phyloP scores from a whole-genome alignment of 441 rosid species.

The Erodium texanum region DNA sequence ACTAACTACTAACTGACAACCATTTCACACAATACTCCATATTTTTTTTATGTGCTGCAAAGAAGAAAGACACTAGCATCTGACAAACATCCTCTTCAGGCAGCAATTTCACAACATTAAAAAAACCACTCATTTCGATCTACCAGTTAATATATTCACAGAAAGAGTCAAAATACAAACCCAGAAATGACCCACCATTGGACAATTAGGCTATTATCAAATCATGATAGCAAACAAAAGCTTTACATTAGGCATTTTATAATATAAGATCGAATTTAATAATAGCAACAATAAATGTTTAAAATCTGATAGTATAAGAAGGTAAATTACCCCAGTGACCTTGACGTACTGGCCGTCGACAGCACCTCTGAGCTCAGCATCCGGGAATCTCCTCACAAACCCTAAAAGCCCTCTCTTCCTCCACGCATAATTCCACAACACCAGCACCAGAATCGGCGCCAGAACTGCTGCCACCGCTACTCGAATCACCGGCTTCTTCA shows the following conservation, averaged over 20 bases:
- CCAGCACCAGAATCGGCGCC: constrained; percentile 37
- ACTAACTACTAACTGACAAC: not conserved
- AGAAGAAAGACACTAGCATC: too few species aligned
- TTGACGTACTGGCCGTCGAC: constrained; percentile 79
- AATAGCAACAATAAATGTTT: not conserved
- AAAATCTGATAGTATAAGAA: not conserved
- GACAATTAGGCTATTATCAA: not conserved
- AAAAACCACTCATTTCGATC: not conserved
- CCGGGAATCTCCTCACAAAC: constrained; percentile 50
- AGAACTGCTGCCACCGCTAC: constrained; percentile 50
- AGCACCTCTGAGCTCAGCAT: constrained; percentile 82
- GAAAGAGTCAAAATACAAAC: not conserved
- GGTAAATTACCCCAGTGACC: constrained; percentile 71
- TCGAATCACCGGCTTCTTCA: constrained; percentile 58
- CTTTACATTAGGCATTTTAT: not conserved
- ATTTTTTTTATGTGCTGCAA: too few species aligned
- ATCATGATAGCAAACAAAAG: not conserved
- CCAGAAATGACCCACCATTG: constrained; percentile 5
- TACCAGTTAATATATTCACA: not conserved
- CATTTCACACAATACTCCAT: not conserved
- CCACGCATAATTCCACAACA: constrained; percentile 63
- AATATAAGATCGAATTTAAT: not conserved
- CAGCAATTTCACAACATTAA: too few species aligned
- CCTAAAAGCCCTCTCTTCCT: constrained; percentile 49
- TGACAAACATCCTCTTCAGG: too few species aligned